These are phyloP conservation scores for Sordariomycetes sp. DNA, from an alignment of 2,329 filamentous ascomycete species.

Conservation along the genomic window DNA sequence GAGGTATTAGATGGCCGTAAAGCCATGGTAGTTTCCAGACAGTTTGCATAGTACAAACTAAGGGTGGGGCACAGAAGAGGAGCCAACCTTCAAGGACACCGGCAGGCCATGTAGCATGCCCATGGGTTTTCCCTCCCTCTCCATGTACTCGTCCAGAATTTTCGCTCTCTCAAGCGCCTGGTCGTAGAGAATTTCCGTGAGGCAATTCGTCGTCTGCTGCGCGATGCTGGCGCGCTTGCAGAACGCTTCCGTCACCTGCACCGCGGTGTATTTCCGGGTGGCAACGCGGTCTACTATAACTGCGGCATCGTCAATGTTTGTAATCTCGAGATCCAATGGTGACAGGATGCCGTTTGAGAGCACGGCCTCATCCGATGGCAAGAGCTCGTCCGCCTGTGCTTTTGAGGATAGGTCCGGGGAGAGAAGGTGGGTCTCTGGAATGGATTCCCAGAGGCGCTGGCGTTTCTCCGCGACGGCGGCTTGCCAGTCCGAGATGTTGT, in stretches of 20 bases:
- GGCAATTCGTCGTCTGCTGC: constrained; percentile 43
- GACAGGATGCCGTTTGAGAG: constrained; percentile 17
- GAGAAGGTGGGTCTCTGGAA: not conserved
- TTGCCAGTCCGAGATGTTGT: not conserved
- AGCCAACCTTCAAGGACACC: constrained; percentile 20
- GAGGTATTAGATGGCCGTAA: not conserved
- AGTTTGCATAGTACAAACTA: not conserved
- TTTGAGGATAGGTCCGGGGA: not conserved
- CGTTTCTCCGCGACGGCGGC: not conserved
- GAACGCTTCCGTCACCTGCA: constrained; percentile 35
- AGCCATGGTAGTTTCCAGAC: not conserved
- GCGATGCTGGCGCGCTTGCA: constrained; percentile 43
- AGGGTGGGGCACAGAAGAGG: not conserved
- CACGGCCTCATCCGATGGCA: not conserved
- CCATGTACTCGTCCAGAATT: constrained; percentile 28
- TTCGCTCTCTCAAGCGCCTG: constrained; percentile 29
- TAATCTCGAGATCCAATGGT: constrained; percentile 31
- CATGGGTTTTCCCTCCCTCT: constrained; percentile 24
- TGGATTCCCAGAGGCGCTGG: not conserved
- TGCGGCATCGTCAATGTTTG: constrained; percentile 27
- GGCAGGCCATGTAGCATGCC: constrained; percentile 54
- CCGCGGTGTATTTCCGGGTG: constrained; percentile 20
- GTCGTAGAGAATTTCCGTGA: constrained; percentile 40
- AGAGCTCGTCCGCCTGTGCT: not conserved
- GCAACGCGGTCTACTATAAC: constrained; percentile 27